These are phyloP conservation scores for Candida ponderosae DNA, from an alignment of 805 yeast genomes.

Conservation along the genomic window DNA sequence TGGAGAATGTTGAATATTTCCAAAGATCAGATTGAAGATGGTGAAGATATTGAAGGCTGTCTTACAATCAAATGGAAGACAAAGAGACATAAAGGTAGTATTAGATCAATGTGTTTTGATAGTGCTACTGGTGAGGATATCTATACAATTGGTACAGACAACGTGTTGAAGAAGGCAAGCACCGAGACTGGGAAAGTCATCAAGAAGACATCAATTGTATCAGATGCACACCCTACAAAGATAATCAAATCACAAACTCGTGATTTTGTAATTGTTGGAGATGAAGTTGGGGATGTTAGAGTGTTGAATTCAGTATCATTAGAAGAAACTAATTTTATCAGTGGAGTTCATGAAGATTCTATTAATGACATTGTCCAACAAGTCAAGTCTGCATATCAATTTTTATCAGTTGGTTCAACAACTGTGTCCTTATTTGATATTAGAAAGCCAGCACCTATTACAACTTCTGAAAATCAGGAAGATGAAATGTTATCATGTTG, in stretches of 20 bases:
- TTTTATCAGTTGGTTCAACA: conserved; percentile 74
- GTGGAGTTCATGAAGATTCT: conserved; percentile 65
- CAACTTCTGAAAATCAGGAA: conserved; percentile 81
- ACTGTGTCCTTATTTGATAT: conserved; percentile 73
- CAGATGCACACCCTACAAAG: conserved; percentile 21
- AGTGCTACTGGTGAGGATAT: conserved; percentile 42
- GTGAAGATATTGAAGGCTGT: conserved; percentile 18
- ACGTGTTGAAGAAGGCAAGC: conserved; percentile 65
- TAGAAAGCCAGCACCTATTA: conserved; percentile 41
- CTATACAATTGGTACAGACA: conserved; percentile 74
- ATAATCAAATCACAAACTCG: conserved; percentile 25
- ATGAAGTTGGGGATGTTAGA: conserved; percentile 62
- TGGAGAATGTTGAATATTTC: conserved; percentile 31
- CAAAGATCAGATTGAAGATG: conserved; percentile 7
- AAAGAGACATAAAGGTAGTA: conserved; percentile 83
- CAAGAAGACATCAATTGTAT: conserved; percentile 34
- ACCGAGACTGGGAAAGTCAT: conserved; percentile 70
- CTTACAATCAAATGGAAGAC: conserved; percentile 64
- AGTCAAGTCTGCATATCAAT: conserved; percentile 71
- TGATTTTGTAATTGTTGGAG: conserved; percentile 44
- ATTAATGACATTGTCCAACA: conserved; percentile 67
- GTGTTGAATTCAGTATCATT: conserved; percentile 54
- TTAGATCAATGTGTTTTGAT: conserved; percentile 65
- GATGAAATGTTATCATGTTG: conserved; percentile 82
- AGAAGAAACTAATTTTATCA: conserved; percentile 38